Evolutionary conservation across 1,139 yeast genomes (phyloP).

Genomic region (Protomyces pachydermus): DNA sequence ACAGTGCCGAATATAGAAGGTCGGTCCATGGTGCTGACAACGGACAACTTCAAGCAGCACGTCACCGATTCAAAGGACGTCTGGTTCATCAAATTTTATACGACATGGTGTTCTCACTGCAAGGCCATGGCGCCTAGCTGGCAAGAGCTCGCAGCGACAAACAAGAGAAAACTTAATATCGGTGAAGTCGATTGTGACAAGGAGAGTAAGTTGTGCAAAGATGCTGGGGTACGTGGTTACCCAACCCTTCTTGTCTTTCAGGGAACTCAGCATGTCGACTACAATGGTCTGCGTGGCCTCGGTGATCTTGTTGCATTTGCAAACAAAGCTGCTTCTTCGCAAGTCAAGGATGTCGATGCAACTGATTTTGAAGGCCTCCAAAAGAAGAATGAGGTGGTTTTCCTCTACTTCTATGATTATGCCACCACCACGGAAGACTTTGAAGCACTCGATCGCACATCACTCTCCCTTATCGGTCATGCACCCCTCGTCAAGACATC

Average conservation of each 20-base stretch:
- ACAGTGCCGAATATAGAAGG: slow-evolving; percentile 32
- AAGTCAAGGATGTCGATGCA: slow-evolving; percentile 36
- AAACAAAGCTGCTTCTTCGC: slow-evolving; percentile 37
- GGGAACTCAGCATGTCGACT: slow-evolving; percentile 38
- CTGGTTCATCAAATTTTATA: slow-evolving; percentile 44
- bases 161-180: slow-evolving; percentile 40
- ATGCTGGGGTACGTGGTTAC: slow-evolving; percentile 36
- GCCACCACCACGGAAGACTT: slow-evolving; percentile 43
- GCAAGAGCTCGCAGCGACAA: slow-evolving; percentile 39
- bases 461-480: slow-evolving; percentile 39
- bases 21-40: slow-evolving; percentile 32
- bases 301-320: slow-evolving; percentile 40
- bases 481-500: slow-evolving; percentile 40
- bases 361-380: slow-evolving; percentile 35
- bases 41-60: slow-evolving; percentile 31
- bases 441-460: slow-evolving; percentile 40
- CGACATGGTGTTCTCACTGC: slow-evolving; percentile 44
- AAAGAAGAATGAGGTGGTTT: slow-evolving; percentile 35
- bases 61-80: slow-evolving; percentile 37
- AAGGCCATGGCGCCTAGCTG: slow-evolving; percentile 41
- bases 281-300: slow-evolving; percentile 39
- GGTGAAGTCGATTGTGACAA: slow-evolving; percentile 45
- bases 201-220: slow-evolving; percentile 39
- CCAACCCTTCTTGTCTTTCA: slow-evolving; percentile 40
- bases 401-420: slow-evolving; percentile 43